phyloP scores from a whole-genome alignment of 345 rosid genomes.

The Lepidium sativum region DNA sequence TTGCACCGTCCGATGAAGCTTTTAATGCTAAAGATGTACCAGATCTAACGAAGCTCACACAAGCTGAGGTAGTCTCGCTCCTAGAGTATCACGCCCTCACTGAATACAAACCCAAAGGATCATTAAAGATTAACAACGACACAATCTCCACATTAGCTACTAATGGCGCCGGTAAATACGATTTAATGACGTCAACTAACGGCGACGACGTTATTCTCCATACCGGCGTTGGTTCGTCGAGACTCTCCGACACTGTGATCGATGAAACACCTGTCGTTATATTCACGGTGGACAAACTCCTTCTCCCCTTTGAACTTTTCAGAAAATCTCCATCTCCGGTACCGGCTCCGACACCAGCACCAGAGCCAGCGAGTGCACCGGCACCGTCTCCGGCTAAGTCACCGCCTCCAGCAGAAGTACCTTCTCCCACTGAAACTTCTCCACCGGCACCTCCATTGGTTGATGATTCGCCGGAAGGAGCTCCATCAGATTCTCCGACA shows the following conservation, averaged over 20 bases:
- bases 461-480: constrained; percentile 38
- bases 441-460: constrained; percentile 75
- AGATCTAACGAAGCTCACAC: constrained; percentile 59
- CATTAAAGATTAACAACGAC: constrained; percentile 49
- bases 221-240: constrained; percentile 59
- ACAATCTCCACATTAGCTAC: constrained; percentile 65
- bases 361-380: constrained; percentile 34
- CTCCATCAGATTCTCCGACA: constrained; percentile 53
- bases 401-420: constrained; percentile 31
- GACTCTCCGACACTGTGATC: constrained; percentile 59
- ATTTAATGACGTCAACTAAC: constrained; percentile 42
- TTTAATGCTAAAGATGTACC: constrained; percentile 63
- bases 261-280: constrained; percentile 68
- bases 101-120: constrained; percentile 55
- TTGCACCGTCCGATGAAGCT: constrained; percentile 86
- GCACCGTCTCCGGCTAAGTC: constrained; percentile 24
- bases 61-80: constrained; percentile 60
- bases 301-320: constrained; percentile 61
- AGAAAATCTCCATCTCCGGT: constrained; percentile 46
- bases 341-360: constrained; percentile 54
- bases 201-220: constrained; percentile 70
- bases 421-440: constrained; percentile 59
- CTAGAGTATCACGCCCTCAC: constrained; percentile 64
- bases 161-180: constrained; percentile 63
- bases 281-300: constrained; percentile 63